Base-by-base conservation (phyloP, 805 yeast genomes). In the Maudiozyma saulgeensis region DNA sequence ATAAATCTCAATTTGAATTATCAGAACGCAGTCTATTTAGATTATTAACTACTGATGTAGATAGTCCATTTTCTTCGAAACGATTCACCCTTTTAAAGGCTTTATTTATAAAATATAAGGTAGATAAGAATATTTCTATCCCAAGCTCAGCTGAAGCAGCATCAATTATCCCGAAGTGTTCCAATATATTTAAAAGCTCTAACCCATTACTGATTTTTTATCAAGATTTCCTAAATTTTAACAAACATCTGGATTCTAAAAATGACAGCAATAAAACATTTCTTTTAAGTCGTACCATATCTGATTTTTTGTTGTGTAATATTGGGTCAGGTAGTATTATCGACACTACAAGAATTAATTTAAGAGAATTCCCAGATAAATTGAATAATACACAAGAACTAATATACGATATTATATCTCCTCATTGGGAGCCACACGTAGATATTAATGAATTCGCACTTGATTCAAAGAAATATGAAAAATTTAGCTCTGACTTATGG, bases 401-500 rank as follows among this genome's bases (percentile, higher is more conserved):
- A 35, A 9, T 35, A 15, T 35, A 35, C 13, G 18, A 16, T 35
- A 6, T 16, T 15, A 35, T 35, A 11, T 2, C 32, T 28, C 32
- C 32, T 28, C 32, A 28, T 8, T 47, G 49, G 44, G 23, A 31
- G 16, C 40, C 46, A 13, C 9, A 6, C 2, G 4, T 18, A 12
- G 13, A 26, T 28, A 40, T 43, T 37, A 35, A 43, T 13, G 35
- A 25, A 4, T 43, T 48, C 18, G 25, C 40, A n/a, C 12, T 42
- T 1, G 25, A 19, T 7, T 12, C 18, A 21, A 26, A 41, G n/a
- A 45, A 43, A 15, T 42, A 34, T n/a, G 19, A 21, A 15, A 32
- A 34, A 2, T 21, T 45, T 3, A 31, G 41, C 4, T 50, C 52
- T 42, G 28, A 32, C 1, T 23, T 34, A 2, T 57, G 61, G 61